Evolutionary conservation across 768 basidiomycete genomes (phyloP), one percentile per base, ranked within the genome.

Genomic region (Scleroderma bovista): DNA sequence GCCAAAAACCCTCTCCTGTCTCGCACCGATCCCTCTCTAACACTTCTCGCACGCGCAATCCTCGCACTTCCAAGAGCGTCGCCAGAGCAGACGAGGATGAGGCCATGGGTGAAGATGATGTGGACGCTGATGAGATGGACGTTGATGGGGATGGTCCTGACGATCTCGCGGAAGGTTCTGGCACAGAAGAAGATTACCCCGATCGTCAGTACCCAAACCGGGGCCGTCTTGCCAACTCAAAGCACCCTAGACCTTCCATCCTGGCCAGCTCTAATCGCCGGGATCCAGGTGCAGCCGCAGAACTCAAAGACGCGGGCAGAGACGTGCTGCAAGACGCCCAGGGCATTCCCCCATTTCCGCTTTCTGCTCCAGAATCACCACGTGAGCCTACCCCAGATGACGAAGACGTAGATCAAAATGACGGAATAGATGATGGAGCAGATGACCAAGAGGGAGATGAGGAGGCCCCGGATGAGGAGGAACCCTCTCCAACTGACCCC

Each of bases 201-300:
- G n/a, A 43, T 43, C 53, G 67, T 57, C 34, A 66, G 51, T 56
- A 57, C 3, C 51, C 62, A 6, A 33, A 42, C 20, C 9, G 20
- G 31, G 24, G 9, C 69, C 75, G 13, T 61, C 67, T 5, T 64
- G 58, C 16, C 67, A 72, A 6, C 77, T 75, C 17, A 71, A 73
- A n/a, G 74, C 74, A 11, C 65, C 15, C 22, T 43, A 24, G 41
- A 43, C 68, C 2, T 33, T 17, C 44, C 3, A 17, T 17, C 6
- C 6, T 34, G 44, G 13, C 41, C 23, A 22, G 24, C 24, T 16
- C 23, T 26, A 16, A 6, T 12, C 41, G 24, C 6, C 26, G 41
- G 41, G 41, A 24, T 10, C 6, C 31, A 33, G 29, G 26, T 37
- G 20, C 42, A 11, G 17, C 17, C 33, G 42, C n/a, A n/a, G n/a